Evolutionary conservation across 139 green algal species (phyloP), one percentile per base, ranked within the genome.

Genomic region (Coelastrella sp.): DNA sequence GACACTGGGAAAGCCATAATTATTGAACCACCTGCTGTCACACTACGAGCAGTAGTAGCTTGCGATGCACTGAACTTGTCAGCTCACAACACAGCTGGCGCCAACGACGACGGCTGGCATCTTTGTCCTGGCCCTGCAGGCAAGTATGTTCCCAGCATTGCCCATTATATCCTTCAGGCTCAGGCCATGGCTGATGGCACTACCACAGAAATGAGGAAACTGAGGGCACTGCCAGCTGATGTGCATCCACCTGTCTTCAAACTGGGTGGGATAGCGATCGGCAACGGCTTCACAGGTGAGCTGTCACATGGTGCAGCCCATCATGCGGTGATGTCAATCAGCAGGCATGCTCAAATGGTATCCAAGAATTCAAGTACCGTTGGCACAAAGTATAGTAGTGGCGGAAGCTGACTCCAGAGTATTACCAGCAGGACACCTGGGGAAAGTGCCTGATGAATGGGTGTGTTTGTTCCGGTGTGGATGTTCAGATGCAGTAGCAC

Each of bases 121-220:
- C 22, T 85, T 25, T 78, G 74, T 58, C 12, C 74, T 59, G 20
- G 0, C 35, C 35, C 58, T 60, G 87, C 76, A 63, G 93, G 93
- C 72, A 95, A 95, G 90, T 95, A 95, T 82, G 93, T 94, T 25
- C 93, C 93, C 75, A 93, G 87, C 90, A 90, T 94, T 22, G 24
- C 82, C 1, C 93, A 95, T 59, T 95, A 93, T 84, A 94, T 95
- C 66, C 79, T 94, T 0, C 92, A 95, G 78, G 91, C 91, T 4
- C 57, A 90, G 4, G 91, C 92, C 0, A 85, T 90, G 17, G 76
- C 65, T 15, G 74, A 90, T 19, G 92, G 92, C 70, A 93, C 84
- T 25, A 70, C 68, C 14, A 6, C 84, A n/a, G 57, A 78, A 25
- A 65, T 95, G 60, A 73, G 74, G 27, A 90, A 89, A 27, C 24